Base-by-base conservation (phyloP, 2,329 filamentous ascomycete species). In the Pestalotiopsis sp. region DNA sequence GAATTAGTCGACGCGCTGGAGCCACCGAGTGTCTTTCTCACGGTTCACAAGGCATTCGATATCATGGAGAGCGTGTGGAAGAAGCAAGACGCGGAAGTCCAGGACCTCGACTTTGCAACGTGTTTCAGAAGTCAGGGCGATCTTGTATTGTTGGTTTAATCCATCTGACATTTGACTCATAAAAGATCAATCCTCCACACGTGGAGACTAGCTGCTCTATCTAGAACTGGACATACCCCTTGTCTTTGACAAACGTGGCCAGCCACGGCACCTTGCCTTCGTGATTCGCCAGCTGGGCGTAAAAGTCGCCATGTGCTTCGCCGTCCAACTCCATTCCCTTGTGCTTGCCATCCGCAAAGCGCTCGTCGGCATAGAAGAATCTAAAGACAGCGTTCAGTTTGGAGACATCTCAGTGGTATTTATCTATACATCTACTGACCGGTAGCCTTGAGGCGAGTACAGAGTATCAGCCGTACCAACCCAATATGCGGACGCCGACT, bases 1-100 rank as follows among this genome's bases (percentile, higher is more conserved):
- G 75, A 74, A 3, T 77, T 86, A 73, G 78, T 82, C 2, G 73
- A 71, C 11, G 75, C 76, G 2, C 79, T 87, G 69, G 83, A 84
- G 3, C 76, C 64, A 20, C 64, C 45, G 4, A 66, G 64, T 81
- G 76, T 83, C 2, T 86, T 86, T 68, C 84, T 85, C 1, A 83
- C 84, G 0, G 76, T 84, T 17, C 79, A 68, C 67, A 81, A 80
- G 66, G 72, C 71, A 4, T 69, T 80, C 6, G 73, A 76, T 27
- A 77, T 81, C 36, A 81, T 81, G 79, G 75, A 80, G 66, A 73
- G 74, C 65, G 78, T 78, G 39, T 81, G 79, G 80, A 66, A 45
- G 17, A 66, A 41, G n/a, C 31, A 49, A 13, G 6, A 72, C 25
- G 25, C 41, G 3, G 71, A 73, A 58, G 25, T 62, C 63, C 62